A percentile compares a stretch with the other conserved stretches of the same genome.
Evolutionary conservation across 2,329 filamentous ascomycete genomes (phyloP).

Genomic region (Colletotrichum tropicicola): DNA sequence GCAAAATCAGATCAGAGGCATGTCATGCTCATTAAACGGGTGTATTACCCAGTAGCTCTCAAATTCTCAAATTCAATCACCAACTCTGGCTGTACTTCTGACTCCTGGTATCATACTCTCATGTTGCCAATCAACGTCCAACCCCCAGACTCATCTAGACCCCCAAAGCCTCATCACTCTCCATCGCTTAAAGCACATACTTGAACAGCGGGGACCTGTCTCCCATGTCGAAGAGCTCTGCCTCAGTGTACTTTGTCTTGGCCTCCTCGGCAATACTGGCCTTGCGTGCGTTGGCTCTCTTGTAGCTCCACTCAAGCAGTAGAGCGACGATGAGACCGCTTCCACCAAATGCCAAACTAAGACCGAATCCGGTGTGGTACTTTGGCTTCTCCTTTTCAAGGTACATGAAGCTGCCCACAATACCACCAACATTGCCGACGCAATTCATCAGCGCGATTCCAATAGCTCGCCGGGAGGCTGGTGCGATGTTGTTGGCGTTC

Average conservation of each 20-base stretch:
- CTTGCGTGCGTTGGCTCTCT: constrained; percentile 37
- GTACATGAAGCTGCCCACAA: constrained; percentile 40
- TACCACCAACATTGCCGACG: constrained; percentile 39
- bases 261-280: constrained; percentile 35
- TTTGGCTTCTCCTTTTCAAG: constrained; percentile 48
- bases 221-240: constrained; percentile 41
- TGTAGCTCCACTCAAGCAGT: constrained; percentile 40
- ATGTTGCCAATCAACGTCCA: too few relatives aligned
- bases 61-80: too few relatives aligned
- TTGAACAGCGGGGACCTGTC: constrained; percentile 39
- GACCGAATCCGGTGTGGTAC: constrained; percentile 54
- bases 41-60: too few relatives aligned
- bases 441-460: constrained; percentile 41
- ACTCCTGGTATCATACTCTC: too few relatives aligned
- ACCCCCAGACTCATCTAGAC: too few relatives aligned
- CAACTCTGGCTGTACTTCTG: too few relatives aligned
- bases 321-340: constrained; percentile 39
- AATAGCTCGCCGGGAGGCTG: constrained; percentile 34
- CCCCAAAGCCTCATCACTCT: too few relatives aligned
- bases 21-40: too few relatives aligned
- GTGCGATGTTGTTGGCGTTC: constrained; percentile 36
- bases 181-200: constrained; percentile 33
- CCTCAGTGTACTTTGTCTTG: constrained; percentile 37
- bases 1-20: too few relatives aligned
- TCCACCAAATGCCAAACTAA: constrained; percentile 41